Conservation (phyloP, 2,329 filamentous ascomycete species). For the Neodidymelliopsis sp. region DNA sequence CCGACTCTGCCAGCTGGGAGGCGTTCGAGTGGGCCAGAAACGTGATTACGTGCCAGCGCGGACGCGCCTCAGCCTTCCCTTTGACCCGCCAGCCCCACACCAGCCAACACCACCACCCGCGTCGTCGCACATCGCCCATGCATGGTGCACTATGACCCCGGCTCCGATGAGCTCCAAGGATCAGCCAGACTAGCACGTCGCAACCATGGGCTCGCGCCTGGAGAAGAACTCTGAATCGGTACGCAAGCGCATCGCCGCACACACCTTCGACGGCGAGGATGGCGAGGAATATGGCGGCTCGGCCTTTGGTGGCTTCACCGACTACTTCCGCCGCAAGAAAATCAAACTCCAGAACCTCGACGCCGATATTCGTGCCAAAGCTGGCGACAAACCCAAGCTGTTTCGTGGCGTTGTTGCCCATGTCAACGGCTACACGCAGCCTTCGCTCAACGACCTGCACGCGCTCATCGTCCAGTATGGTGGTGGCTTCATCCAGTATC, state of each 20-base stretch:
- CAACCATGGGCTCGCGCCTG: slow-evolving; percentile 67
- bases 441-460: slow-evolving; percentile 88
- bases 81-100: slow-evolving; percentile 11
- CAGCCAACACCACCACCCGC: slow-evolving; percentile 9
- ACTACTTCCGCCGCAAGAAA: slow-evolving; percentile 96
- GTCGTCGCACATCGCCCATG: slow-evolving; percentile 23
- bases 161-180: slow-evolving; percentile 27
- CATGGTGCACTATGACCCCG: slow-evolving; percentile 32
- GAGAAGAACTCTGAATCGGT: slow-evolving; percentile 66
- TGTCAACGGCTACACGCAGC: slow-evolving; percentile 95
- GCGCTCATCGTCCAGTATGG: slow-evolving; percentile 88
- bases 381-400: slow-evolving; percentile 76
- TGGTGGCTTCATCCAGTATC: slow-evolving; percentile 92
- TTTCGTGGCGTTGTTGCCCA: slow-evolving; percentile 92
- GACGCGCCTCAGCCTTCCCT: slow-evolving; percentile 1
- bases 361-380: slow-evolving; percentile 75
- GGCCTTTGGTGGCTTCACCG: slow-evolving; percentile 84
- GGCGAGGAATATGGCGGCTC: slow-evolving; percentile 93
- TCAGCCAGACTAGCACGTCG: slow-evolving; percentile 16
- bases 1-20: no score
- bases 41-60: slow-evolving; percentile 12
- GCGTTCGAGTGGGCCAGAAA: not conserved
- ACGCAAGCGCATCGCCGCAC: slow-evolving; percentile 69
- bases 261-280: slow-evolving; percentile 79
- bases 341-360: slow-evolving; percentile 97